phyloP scores from a whole-genome alignment of 805 yeast species.

The Sugiyamaella lignohabitans region DNA sequence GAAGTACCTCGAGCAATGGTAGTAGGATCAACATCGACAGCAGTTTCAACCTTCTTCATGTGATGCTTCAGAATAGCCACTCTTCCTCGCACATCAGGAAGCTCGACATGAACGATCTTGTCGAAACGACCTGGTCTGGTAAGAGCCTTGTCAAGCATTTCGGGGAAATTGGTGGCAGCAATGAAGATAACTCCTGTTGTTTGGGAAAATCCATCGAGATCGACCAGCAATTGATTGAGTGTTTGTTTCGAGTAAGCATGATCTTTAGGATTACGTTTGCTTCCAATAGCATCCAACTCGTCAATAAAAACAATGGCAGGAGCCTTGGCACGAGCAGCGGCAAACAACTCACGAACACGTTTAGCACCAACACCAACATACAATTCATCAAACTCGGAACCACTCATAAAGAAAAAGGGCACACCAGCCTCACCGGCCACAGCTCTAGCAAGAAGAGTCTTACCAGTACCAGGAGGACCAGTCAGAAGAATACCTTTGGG shows the following conservation, averaged over 20 bases:
- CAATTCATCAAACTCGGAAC: constrained; percentile 95
- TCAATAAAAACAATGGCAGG: constrained; percentile 97
- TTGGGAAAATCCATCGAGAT: constrained; percentile 87
- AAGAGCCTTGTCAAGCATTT: constrained; percentile 89
- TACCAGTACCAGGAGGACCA: constrained; percentile 99
- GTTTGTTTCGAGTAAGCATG: constrained; percentile 99
- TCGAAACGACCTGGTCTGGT: constrained; percentile 99
- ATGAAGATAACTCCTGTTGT: constrained; percentile 89
- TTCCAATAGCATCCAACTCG: constrained; percentile 98
- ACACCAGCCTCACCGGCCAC: constrained; percentile 99
- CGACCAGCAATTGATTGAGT: constrained; percentile 89
- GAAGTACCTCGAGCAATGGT: constrained; percentile 96
- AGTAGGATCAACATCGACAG: constrained; percentile 79
- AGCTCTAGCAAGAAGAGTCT: constrained; percentile 91
- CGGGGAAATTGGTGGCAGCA: constrained; percentile 98
- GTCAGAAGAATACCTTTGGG: constrained; percentile 96
- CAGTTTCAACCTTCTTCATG: constrained; percentile 81
- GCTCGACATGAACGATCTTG: constrained; percentile 87
- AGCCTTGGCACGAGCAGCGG: constrained; percentile 88
- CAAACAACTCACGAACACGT: constrained; percentile 87
- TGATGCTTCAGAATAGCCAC: constrained; percentile 87
- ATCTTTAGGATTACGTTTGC: constrained; percentile 93
- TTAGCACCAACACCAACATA: constrained; percentile 99
- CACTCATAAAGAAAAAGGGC: constrained; percentile 97
- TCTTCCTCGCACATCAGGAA: constrained; percentile 98